Conservation (phyloP, 805 yeast species). For the Teunomyces tritomae region DNA sequence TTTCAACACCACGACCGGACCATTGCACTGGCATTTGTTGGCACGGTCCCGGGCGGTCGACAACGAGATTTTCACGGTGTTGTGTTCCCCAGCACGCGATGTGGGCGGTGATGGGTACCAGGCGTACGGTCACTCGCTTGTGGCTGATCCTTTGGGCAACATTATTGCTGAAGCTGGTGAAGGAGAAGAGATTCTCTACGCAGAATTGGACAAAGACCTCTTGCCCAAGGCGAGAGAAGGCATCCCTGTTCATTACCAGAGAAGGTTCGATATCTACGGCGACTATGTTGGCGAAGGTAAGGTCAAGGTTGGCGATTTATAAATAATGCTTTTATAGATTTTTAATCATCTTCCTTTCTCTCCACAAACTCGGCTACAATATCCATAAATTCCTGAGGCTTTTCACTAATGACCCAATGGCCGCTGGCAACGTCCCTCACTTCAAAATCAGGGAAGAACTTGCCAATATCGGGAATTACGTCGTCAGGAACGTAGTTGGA, state of each 20-base stretch:
- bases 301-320: conserved; percentile 26
- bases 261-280: conserved; percentile 42
- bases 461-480: conserved; percentile 65
- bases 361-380: conserved; percentile 62
- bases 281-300: conserved; percentile 37
- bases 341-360: conserved; percentile 32
- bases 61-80: conserved; percentile 66
- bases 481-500: conserved; percentile 85
- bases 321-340: neutral
- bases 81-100: conserved; percentile 90
- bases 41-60: conserved; percentile 76
- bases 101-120: conserved; percentile 42
- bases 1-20: conserved; percentile 81
- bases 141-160: conserved; percentile 42
- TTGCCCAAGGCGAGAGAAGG: conserved; percentile 40
- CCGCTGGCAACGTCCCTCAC: conserved; percentile 77
- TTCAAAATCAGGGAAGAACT: conserved; percentile 75
- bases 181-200: conserved; percentile 42
- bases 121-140: conserved; percentile 46
- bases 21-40: conserved; percentile 76
- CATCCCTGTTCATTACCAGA: conserved; percentile 43
- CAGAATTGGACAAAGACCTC: conserved; percentile 38
- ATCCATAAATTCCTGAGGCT: conserved; percentile 71
- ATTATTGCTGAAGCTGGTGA: conserved; percentile 46
- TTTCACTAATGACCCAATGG: conserved; percentile 91